Base-by-base conservation (phyloP, 1,284 basidiomycete genomes). In the Apiotrichum siamense region DNA sequence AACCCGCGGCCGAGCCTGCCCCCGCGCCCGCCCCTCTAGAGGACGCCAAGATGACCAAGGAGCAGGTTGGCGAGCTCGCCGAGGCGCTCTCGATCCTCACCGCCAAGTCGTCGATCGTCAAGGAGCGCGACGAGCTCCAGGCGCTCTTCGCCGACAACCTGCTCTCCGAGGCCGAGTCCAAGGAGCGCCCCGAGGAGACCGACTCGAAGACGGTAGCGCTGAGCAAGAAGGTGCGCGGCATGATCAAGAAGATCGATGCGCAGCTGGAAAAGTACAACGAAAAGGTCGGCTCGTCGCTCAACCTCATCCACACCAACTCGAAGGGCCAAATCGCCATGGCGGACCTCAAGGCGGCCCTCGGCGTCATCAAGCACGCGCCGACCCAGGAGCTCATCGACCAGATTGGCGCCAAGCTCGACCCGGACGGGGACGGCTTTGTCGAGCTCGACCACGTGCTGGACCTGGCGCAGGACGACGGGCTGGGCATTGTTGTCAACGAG, bases 201-300 rank as follows among this genome's bases (percentile, higher is more conserved):
- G 72, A 75, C 55, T 59, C 63, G 24, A 62, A 71, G 33, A 57
- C 67, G 18, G 65, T 72, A 35, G 73, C 86, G 26, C 78, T 98
- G 59, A 89, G 88, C 59, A 97, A 97, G 77, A 86, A 89, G 42
- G 93, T 99, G 72, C 86, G 91, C 52, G 81, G 81, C 33, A 97
- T 99, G 91, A 82, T 99, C 52, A 89, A 86, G 63, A 94, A 94
- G 79, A 87, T 99, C 72, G 94, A 99, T 77, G 74, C 80, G 37
- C 94, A 98, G 73, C 80, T 98, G 11, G 83, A 88, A 63, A 91
- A 86, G 58, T 98, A 97, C 75, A 94, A 98, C 67, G 78, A 78
- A 42, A 85, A 86, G 59, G 90, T 98, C 29, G 96, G 94, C 33
- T 86, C 81, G 56, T 88, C 87, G 29, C 80, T 99, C 65, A 90